Percentiles rank a stretch among this genome's conserved stretches.
Conservation (phyloP, 2,329 filamentous ascomycete genomes). For the Pseudocercospora pini-densiflorae region DNA sequence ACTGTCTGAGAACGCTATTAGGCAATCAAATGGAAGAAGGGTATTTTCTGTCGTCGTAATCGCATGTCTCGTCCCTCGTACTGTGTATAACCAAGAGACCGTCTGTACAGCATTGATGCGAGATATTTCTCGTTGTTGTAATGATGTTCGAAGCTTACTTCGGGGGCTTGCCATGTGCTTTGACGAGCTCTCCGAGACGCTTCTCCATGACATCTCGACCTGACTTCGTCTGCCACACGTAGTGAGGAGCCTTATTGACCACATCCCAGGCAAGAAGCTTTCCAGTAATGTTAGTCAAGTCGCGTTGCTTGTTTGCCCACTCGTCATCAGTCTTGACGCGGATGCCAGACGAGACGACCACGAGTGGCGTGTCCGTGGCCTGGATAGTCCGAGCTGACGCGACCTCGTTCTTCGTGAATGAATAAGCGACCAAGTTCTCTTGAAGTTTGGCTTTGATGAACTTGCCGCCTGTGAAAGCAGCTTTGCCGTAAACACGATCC, state of each 20-base stretch:
- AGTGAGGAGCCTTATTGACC: slow-evolving; percentile 80
- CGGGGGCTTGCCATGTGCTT: slow-evolving; percentile 32
- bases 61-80: not conserved
- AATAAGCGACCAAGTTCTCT: slow-evolving; percentile 85
- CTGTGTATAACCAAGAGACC: not conserved
- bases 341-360: slow-evolving; percentile 80
- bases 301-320: slow-evolving; percentile 86
- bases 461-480: slow-evolving; percentile 79
- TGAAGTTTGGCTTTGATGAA: slow-evolving; percentile 90
- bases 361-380: slow-evolving; percentile 72
- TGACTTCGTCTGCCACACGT: slow-evolving; percentile 78
- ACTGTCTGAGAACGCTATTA: not conserved
- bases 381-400: slow-evolving; percentile 79
- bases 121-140: not conserved
- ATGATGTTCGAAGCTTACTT: not conserved
- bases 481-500: slow-evolving; percentile 83
- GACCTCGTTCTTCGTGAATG: slow-evolving; percentile 83
- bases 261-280: slow-evolving; percentile 85
- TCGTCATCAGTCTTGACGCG: slow-evolving; percentile 67
- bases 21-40: slow-evolving; percentile 1
- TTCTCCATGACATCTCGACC: slow-evolving; percentile 79
- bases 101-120: not conserved
- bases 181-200: slow-evolving; percentile 72
- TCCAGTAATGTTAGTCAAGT: slow-evolving; percentile 78
- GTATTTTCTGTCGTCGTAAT: slow-evolving; percentile 3